Evolutionary conservation across 805 yeast genomes (phyloP).

Genomic region (Nakazawaea ernobii): DNA sequence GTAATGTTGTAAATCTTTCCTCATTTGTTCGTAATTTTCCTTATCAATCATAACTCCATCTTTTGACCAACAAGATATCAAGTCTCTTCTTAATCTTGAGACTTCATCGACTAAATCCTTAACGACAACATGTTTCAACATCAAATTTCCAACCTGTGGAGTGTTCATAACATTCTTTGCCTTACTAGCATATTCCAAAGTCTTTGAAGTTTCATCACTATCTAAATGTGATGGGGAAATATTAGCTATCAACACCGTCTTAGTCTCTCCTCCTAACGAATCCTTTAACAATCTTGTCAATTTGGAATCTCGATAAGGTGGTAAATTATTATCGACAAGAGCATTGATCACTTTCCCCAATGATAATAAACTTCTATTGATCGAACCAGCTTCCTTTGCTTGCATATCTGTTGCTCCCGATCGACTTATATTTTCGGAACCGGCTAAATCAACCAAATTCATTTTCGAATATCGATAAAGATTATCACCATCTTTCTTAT

Average conservation of each 20-base stretch:
- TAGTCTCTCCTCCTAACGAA: conserved; percentile 81
- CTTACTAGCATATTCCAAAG: conserved; percentile 51
- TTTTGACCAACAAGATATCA: conserved; percentile 53
- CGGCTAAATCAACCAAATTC: conserved; percentile 90
- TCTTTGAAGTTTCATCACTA: conserved; percentile 44
- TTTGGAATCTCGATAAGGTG: conserved; percentile 76
- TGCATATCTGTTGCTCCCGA: conserved; percentile 85
- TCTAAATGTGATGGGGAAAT: conserved; percentile 58
- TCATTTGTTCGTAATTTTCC: conserved; percentile 47
- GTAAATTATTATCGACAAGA: conserved; percentile 59
- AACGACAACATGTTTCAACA: conserved; percentile 38
- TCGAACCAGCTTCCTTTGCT: conserved; percentile 91
- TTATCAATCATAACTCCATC: conserved; percentile 65
- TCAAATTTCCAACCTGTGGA: conserved; percentile 41
- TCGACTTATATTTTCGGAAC: conserved; percentile 82
- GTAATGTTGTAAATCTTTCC: conserved; percentile 41
- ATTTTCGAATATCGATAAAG: conserved; percentile 27
- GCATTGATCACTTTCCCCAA: conserved; percentile 85
- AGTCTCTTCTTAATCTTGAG: conserved; percentile 41
- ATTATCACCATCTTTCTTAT: conserved; percentile 32
- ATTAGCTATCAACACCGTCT: conserved; percentile 84
- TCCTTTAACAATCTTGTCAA: conserved; percentile 71
- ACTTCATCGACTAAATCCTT: conserved; percentile 42
- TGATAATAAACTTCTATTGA: conserved; percentile 81
- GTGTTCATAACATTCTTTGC: conserved; percentile 48